Base-by-base conservation (phyloP, 306 rosid genomes). In the Vachellia pachyceras region DNA sequence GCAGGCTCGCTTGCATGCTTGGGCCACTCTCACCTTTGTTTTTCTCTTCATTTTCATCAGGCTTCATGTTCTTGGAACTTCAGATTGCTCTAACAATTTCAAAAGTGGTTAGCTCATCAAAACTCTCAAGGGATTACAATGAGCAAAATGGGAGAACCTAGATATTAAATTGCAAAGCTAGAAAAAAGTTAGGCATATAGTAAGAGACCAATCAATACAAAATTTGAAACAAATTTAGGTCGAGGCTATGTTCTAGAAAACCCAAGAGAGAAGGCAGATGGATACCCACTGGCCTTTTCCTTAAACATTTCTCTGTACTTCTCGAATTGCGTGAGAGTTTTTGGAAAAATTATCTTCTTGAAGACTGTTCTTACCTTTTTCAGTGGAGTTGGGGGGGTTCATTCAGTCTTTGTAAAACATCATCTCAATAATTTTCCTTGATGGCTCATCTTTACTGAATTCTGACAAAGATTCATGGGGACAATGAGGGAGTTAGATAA, bases 21-120 rank as follows among this genome's bases (percentile, higher is more conserved):
- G 33, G 49, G 52, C 80, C 29, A 74, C 82, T 80, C 39, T 79
- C 63, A 23, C 40, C 78, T 5, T 79, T 52, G 35, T 75, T 70
- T 17, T 80, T 15, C 54, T n/a, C 71, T 44, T 79, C 82, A 41
- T 77, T 84, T 66, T 84, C 91, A 60, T 89, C 88, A 46, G 78
- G 80, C 71, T 88, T 92, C 98, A 90, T 94, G 65, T 79, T 87
- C 82, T 79, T 82, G 78, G 91, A 87, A 84, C 85, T 79, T 69
- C 64, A 85, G 63, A 65, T 80, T 80, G 73, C 90, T 75, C 89
- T 89, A 83, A 83, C 87, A 81, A 83, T 75, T 74, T 71, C 81
- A 60, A 86, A 82, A 64, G 73, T 79, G 82, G 76, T 79, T 82
- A 91, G 79, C 75, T 80, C 87, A 84, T 82, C 3, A 80, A 82